These are phyloP conservation scores for Eucommia ulmoides DNA, from an alignment of 257 asterid genomes.

Conservation along the genomic window DNA sequence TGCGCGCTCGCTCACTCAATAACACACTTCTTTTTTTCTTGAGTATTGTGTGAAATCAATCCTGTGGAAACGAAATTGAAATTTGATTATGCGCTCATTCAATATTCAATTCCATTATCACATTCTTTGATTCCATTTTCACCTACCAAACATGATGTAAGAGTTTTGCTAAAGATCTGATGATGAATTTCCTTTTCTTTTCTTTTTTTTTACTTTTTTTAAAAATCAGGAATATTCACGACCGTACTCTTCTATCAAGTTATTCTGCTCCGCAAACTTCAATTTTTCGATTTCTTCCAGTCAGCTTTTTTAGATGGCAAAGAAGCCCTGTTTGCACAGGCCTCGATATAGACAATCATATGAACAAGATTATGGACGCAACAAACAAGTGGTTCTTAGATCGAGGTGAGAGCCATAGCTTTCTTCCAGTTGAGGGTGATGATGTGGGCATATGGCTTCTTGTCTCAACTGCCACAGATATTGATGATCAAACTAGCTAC, in stretches of 20 bases:
- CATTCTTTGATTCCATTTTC: no score
- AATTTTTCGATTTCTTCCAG: slow-evolving; percentile 49
- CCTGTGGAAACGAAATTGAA: no score
- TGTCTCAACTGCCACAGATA: slow-evolving; percentile 38
- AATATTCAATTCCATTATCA: no score
- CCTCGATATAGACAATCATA: slow-evolving; percentile 14
- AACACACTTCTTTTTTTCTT: neutral
- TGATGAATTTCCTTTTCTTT: slow-evolving; percentile 9
- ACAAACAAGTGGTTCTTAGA: slow-evolving; percentile 38
- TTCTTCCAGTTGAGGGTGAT: slow-evolving; percentile 27
- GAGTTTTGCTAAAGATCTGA: neutral
- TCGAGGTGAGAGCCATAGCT: slow-evolving; percentile 15
- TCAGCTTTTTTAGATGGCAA: slow-evolving; percentile 55
- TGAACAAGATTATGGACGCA: slow-evolving; percentile 48
- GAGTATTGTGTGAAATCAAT: neutral
- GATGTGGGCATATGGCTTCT: slow-evolving; percentile 77
- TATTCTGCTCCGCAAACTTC: slow-evolving; percentile 60
- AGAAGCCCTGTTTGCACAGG: slow-evolving; percentile 17
- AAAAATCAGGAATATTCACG: slow-evolving; percentile 72
- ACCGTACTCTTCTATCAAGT: slow-evolving; percentile 48
- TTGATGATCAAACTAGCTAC: slow-evolving; percentile 18
- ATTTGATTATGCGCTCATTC: no score
- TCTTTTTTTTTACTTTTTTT: no score
- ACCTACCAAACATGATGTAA: neutral
- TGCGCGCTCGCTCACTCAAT: neutral